These are phyloP conservation scores for Aspergillus udagawae DNA, from an alignment of 2,329 filamentous ascomycete species.

Conservation along the genomic window DNA sequence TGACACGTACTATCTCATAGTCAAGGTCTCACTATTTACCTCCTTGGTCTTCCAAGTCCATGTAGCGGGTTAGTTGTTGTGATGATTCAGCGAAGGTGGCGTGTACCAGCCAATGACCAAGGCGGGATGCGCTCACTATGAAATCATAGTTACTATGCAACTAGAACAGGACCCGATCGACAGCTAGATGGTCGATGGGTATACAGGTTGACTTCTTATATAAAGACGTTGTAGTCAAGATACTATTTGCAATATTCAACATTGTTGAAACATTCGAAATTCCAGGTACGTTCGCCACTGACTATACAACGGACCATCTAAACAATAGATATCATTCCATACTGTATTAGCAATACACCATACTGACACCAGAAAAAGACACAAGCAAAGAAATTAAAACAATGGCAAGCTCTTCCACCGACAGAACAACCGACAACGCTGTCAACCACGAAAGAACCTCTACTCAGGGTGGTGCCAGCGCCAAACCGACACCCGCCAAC, in stretches of 20 bases:
- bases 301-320: neutral
- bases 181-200: neutral
- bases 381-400: neutral
- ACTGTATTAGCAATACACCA: neutral
- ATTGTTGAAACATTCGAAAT: neutral
- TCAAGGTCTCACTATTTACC: neutral
- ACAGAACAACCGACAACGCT: neutral
- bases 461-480: slow-evolving; percentile 22
- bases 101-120: neutral
- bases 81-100: neutral
- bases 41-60: neutral
- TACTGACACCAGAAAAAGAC: neutral
- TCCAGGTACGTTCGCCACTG: neutral
- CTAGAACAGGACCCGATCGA: neutral
- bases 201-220: neutral
- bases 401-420: slow-evolving; percentile 8
- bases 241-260: neutral
- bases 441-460: slow-evolving; percentile 12
- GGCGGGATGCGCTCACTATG: neutral
- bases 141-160: neutral
- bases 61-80: neutral
- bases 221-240: neutral
- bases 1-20: neutral
- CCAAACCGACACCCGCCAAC: slow-evolving; percentile 28
- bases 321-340: neutral